These are phyloP conservation scores for Terfezia claveryi DNA, from an alignment of 495 filamentous ascomycete species.

Conservation along the genomic window DNA sequence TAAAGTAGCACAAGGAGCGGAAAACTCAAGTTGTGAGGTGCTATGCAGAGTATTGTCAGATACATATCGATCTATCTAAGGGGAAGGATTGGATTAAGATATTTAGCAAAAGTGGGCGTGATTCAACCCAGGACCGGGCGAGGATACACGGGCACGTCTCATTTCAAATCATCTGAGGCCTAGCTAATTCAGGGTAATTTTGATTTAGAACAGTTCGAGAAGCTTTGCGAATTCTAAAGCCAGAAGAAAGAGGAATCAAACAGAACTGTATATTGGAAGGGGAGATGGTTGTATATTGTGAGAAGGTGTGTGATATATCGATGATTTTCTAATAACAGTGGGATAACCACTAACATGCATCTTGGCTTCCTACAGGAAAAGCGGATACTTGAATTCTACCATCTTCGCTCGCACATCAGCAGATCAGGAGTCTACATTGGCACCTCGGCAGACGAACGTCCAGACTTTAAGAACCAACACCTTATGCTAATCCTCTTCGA, in stretches of 20 bases:
- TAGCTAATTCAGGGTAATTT: not conserved
- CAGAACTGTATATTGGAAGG: conserved; percentile 56
- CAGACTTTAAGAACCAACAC: conserved; percentile 42
- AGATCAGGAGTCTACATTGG: conserved; percentile 52
- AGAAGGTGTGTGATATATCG: conserved; percentile 21
- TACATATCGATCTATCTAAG: conserved; percentile 50
- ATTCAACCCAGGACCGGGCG: conserved; percentile 50
- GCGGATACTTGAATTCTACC: conserved; percentile 48
- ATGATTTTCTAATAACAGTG: not conserved
- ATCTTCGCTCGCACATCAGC: conserved; percentile 57
- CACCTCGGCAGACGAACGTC: conserved; percentile 44
- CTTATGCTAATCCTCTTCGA: conserved; percentile 74
- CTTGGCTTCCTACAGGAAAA: conserved; percentile 9
- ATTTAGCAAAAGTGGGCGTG: conserved; percentile 79
- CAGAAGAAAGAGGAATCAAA: conserved; percentile 32
- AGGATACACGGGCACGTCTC: conserved; percentile 34
- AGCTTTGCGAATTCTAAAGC: conserved; percentile 34
- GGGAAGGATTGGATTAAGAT: conserved; percentile 40
- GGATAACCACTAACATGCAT: too few relatives aligned
- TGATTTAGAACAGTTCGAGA: conserved; percentile 25
- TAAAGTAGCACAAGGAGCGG: not conserved
- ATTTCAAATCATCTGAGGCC: not conserved
- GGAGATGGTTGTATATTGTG: conserved; percentile 57
- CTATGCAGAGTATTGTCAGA: conserved; percentile 52
- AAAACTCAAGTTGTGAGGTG: too few relatives aligned